Evolutionary conservation across 1,284 basidiomycete species (phyloP), one percentile per base, ranked within the genome.

Genomic region (Papiliotrema flavescens): DNA sequence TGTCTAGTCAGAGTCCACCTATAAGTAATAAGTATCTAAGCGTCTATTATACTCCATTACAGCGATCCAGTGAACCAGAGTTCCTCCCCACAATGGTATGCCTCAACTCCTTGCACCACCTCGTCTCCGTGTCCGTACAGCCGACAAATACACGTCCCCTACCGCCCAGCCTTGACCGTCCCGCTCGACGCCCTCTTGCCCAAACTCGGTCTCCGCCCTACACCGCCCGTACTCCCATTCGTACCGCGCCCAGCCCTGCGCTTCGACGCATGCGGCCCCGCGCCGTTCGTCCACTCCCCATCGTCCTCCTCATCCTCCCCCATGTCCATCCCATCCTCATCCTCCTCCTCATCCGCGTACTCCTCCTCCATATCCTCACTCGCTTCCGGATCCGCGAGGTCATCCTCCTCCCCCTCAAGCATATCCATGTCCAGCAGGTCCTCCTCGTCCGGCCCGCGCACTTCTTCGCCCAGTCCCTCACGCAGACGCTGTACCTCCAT

Each of bases 401-500:
- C 64, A 44, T 70, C 55, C 50, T 62, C 55, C 50, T 71, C 66
- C 55, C 69, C 67, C 52, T 70, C 51, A 59, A 64, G 59, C 55
- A 69, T 68, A 54, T 71, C 70, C 49, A 72, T 64, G 48, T 74
- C 64, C 26, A 70, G 52, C 55, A 70, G 57, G 54, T 71, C 63
- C 48, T 70, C 62, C 43, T 63, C 70, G 26, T 73, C 70, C 32
- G 67, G 68, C 9, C 63, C 64, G 36, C 59, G 63, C 35, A 65
- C 65, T n/a, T 63, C 60, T 9, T 22, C 53, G 53, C 3, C 41
- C 47, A 9, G 46, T 32, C 22, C 63, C 56, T 17, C 53, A 59
- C 88, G 79, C 69, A 93, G 75, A 56, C 84, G 80, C 52, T 72
- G 71, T 22, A 96, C 80, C 75, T 93, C 90, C 59, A 72, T 76